Conservation (phyloP, 2,329 filamentous ascomycete species). For the Ophiocordyceps polyrhachis-furcata region DNA sequence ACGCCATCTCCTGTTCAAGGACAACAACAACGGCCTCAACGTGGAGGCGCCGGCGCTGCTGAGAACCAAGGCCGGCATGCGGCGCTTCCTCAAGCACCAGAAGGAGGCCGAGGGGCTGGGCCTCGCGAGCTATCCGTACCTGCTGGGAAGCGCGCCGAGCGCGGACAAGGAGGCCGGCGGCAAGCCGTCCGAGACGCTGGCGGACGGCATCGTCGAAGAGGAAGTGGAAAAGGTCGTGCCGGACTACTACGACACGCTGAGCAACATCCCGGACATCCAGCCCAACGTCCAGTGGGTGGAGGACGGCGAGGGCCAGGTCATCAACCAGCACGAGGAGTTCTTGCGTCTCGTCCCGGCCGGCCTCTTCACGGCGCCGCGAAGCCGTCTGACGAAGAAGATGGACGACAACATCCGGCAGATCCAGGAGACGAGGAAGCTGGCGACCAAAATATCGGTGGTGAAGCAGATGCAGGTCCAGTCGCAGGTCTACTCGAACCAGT, state of each 20-base stretch:
- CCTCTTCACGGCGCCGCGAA: constrained; percentile 55
- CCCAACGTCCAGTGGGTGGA: constrained; percentile 70
- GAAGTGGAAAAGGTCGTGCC: constrained; percentile 72
- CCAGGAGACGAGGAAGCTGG: constrained; percentile 90
- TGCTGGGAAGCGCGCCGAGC: constrained; percentile 19
- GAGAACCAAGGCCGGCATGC: constrained; percentile 73
- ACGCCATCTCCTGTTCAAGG: constrained; percentile 69
- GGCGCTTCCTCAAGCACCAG: constrained; percentile 65
- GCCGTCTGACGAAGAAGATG: constrained; percentile 59
- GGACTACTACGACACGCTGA: constrained; percentile 84
- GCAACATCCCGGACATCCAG: constrained; percentile 68
- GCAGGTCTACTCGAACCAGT: constrained; percentile 96
- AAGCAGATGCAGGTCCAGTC: constrained; percentile 99
- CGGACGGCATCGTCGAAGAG: constrained; percentile 74
- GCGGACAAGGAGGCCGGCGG: constrained; percentile 27
- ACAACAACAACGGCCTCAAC: constrained; percentile 51
- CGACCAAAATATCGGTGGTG: constrained; percentile 90
- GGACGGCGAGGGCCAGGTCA: constrained; percentile 72
- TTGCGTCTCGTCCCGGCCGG: constrained; percentile 59
- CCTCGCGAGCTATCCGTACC: constrained; percentile 15
- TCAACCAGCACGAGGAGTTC: constrained; percentile 75
- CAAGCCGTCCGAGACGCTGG: constrained; percentile 53
- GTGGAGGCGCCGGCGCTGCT: constrained; percentile 73
- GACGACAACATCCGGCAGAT: constrained; percentile 86
- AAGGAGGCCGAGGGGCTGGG: constrained; percentile 43